Conservation (phyloP, 2,329 filamentous ascomycete species). For the Anthostomella pinea region DNA sequence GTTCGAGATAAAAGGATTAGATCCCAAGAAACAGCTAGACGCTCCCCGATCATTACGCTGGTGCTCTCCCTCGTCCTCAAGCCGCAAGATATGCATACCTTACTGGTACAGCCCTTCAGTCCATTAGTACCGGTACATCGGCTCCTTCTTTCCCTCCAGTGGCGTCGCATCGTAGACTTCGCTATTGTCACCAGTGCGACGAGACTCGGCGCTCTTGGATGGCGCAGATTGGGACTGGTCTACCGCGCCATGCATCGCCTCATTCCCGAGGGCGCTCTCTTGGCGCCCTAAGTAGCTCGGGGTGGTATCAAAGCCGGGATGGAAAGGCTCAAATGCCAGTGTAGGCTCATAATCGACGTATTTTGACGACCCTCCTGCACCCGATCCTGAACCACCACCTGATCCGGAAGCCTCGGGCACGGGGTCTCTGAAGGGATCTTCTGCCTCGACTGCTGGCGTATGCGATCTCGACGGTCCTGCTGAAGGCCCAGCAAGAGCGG, state of each 20-base stretch:
- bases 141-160: constrained; percentile 37
- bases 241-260: constrained; percentile 41
- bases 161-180: constrained; percentile 38
- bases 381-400: constrained; percentile 15
- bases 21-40: too few species aligned
- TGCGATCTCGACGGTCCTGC: constrained; percentile 30
- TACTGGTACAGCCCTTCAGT: background rate
- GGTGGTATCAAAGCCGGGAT: constrained; percentile 33
- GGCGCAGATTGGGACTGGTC: constrained; percentile 8
- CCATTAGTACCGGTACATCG: constrained; percentile 36
- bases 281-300: constrained; percentile 37
- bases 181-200: constrained; percentile 32
- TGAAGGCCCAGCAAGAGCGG: constrained; percentile 13
- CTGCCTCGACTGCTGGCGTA: constrained; percentile 26
- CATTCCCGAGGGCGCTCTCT: constrained; percentile 40
- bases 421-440: constrained; percentile 37
- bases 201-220: too few species aligned
- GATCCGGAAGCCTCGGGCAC: constrained; percentile 17
- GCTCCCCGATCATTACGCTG: too few species aligned
- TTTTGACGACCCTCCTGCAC: constrained; percentile 15
- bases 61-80: too few species aligned
- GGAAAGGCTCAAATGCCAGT: constrained; percentile 33
- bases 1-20: too few species aligned
- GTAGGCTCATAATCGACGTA: constrained; percentile 25
- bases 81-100: background rate